A percentile compares a stretch with the other conserved stretches of the same genome.
Evolutionary conservation across 306 rosid species (phyloP).

Genomic region (Lathyrus tuberosus): DNA sequence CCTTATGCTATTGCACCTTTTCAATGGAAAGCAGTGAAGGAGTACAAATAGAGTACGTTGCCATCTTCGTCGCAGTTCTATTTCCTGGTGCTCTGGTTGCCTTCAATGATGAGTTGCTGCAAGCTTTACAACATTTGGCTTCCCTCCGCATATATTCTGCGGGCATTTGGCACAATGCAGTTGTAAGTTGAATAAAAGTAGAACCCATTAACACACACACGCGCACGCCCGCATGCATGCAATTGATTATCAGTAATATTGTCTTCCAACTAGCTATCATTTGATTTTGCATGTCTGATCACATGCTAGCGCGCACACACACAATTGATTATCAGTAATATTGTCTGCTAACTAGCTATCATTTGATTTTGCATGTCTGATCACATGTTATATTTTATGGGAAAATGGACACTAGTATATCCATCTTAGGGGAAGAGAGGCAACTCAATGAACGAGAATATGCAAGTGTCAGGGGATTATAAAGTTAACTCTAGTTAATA

Average conservation of each 20-base stretch:
- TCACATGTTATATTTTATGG: background rate
- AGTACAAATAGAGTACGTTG: conserved; percentile 76
- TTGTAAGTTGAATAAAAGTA: conserved; percentile 55
- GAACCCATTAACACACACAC: conserved; percentile 29
- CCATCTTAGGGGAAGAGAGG: conserved; percentile 7
- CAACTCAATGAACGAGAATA: background rate
- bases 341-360: conserved; percentile 5
- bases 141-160: conserved; percentile 83
- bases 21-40: conserved; percentile 78
- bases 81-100: conserved; percentile 96
- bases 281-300: no score
- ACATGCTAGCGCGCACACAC: no score
- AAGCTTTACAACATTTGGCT: conserved; percentile 51
- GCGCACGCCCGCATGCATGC: background rate
- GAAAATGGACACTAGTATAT: background rate
- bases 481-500: background rate
- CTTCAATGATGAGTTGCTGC: conserved; percentile 62
- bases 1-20: conserved; percentile 46
- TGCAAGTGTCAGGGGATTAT: background rate
- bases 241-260: no score
- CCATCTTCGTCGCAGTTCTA: conserved; percentile 70
- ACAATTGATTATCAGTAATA: background rate
- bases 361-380: background rate
- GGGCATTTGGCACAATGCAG: conserved; percentile 97
- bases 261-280: no score